phyloP scores from a whole-genome alignment of 768 basidiomycete genomes.

The Hypholoma fasciculare region DNA sequence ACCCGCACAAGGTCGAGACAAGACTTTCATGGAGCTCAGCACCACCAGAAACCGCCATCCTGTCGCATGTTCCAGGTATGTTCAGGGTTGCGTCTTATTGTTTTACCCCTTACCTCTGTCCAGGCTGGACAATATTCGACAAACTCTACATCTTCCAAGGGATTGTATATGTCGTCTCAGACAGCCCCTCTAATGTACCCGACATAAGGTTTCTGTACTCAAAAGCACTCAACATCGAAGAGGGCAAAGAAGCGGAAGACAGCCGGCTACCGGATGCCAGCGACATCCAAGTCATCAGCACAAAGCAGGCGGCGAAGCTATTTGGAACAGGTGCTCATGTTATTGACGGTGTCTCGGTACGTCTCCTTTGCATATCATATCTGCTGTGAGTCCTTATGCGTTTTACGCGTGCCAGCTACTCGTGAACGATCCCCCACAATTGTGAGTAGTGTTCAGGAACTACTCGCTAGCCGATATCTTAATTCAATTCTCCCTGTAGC shows the following conservation, averaged over 20 bases:
- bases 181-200: constrained; percentile 68
- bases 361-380: constrained; percentile 9
- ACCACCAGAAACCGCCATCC: constrained; percentile 53
- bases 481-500: constrained; percentile 34
- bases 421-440: constrained; percentile 85
- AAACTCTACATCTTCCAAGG: constrained; percentile 81
- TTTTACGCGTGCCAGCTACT: constrained; percentile 53
- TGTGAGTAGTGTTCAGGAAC: constrained; percentile 41
- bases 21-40: constrained; percentile 22
- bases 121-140: constrained; percentile 92
- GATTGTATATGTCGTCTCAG: constrained; percentile 78
- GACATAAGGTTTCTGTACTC: constrained; percentile 70
- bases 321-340: constrained; percentile 67
- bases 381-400: constrained; percentile 3
- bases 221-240: constrained; percentile 58
- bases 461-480: not conserved
- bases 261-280: constrained; percentile 73
- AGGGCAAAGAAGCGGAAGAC: constrained; percentile 52
- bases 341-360: constrained; percentile 77
- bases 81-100: not conserved
- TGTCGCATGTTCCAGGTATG: constrained; percentile 77
- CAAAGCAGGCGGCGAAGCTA: constrained; percentile 60
- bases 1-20: constrained; percentile 13
- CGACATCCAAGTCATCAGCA: constrained; percentile 76
- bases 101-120: constrained; percentile 9